These are phyloP conservation scores for Voacanga thouarsii DNA, from an alignment of 257 asterid species.

Conservation along the genomic window DNA sequence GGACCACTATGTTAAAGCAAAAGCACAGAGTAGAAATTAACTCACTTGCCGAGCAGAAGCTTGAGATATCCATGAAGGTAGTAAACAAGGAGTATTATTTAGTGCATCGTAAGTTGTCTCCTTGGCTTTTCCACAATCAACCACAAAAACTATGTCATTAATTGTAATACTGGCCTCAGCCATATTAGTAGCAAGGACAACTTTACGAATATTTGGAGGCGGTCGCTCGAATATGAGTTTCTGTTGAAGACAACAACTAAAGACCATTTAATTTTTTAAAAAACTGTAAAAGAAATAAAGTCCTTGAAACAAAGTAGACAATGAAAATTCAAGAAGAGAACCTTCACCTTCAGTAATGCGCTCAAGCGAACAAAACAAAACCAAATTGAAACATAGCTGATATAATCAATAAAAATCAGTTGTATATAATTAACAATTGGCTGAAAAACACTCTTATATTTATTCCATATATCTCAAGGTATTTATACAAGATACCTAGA, in stretches of 20 bases:
- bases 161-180: conserved; percentile 99
- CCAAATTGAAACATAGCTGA: not conserved
- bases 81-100: conserved; percentile 85
- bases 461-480: too few relatives aligned
- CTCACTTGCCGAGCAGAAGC: conserved; percentile 99
- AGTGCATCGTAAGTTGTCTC: conserved; percentile 97
- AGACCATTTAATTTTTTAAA: not conserved
- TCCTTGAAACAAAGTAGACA: not conserved
- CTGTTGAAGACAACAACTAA: conserved; percentile 38
- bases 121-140: conserved; percentile 98
- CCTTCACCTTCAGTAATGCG: not conserved
- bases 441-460: too few relatives aligned
- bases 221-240: conserved; percentile 94
- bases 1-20: not conserved
- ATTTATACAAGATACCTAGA: too few relatives aligned
- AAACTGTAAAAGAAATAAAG: conserved; percentile 16
- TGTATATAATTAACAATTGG: too few relatives aligned
- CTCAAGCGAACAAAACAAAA: not conserved
- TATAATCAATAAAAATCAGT: not conserved
- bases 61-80: conserved; percentile 98
- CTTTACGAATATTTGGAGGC: conserved; percentile 89
- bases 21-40: conserved; percentile 8
- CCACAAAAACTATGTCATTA: conserved; percentile 89
- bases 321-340: not conserved
- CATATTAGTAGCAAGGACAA: conserved; percentile 96